These are phyloP conservation scores for Penicillium psychrosexuale DNA, from an alignment of 2,329 filamentous ascomycete species.

Conservation along the genomic window DNA sequence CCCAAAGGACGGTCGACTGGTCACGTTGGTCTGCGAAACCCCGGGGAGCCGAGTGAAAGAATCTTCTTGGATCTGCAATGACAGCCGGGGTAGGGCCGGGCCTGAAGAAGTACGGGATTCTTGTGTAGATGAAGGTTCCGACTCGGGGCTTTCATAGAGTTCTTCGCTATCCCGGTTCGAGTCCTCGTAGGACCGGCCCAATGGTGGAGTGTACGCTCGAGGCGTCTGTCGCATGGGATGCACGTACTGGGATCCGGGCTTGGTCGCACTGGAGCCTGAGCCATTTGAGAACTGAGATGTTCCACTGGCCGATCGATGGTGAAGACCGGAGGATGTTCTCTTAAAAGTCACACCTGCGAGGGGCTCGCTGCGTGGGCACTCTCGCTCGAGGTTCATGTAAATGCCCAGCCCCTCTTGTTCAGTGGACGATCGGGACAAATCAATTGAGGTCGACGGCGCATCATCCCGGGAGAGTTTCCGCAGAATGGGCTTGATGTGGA, in stretches of 20 bases:
- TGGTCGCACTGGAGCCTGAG: slow-evolving; percentile 46
- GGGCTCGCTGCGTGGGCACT: slow-evolving; percentile 39
- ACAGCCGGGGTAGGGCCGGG: slow-evolving; percentile 28
- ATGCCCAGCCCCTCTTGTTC: slow-evolving; percentile 60
- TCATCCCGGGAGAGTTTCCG: slow-evolving; percentile 53
- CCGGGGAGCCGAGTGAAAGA: slow-evolving; percentile 49
- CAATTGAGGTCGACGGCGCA: slow-evolving; percentile 48
- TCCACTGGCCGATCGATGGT: slow-evolving; percentile 55
- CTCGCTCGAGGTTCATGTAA: slow-evolving; percentile 36
- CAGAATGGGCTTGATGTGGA: slow-evolving; percentile 55
- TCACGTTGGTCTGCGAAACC: slow-evolving; percentile 53
- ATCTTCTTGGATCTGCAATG: slow-evolving; percentile 39
- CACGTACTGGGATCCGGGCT: slow-evolving; percentile 52
- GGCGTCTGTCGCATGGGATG: slow-evolving; percentile 57
- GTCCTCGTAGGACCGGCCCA: slow-evolving; percentile 49
- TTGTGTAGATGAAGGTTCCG: slow-evolving; percentile 30
- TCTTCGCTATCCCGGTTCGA: slow-evolving; percentile 48
- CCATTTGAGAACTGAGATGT: slow-evolving; percentile 53
- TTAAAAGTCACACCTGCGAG: slow-evolving; percentile 33
- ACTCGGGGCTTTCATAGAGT: slow-evolving; percentile 47
- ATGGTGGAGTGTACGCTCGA: slow-evolving; percentile 53
- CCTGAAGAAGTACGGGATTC: slow-evolving; percentile 31
- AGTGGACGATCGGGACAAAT: slow-evolving; percentile 54
- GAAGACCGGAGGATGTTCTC: slow-evolving; percentile 43
- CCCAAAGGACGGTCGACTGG: slow-evolving; percentile 47